Conservation (phyloP, 2,329 filamentous ascomycete genomes). For the Tolypocladium tropicale region DNA sequence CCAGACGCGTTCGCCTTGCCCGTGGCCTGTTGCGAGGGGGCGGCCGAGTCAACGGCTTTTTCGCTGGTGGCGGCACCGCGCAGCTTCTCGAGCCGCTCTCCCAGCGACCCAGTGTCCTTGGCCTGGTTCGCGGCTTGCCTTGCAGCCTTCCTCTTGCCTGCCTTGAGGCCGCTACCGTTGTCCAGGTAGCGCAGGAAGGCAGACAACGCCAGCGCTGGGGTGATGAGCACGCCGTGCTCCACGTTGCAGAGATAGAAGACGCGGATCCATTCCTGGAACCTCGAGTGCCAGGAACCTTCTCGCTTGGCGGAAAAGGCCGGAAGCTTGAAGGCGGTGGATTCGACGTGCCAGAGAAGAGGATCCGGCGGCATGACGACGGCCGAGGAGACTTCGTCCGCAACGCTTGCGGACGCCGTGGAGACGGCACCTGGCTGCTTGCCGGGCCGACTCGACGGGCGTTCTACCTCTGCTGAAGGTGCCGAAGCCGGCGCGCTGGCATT, state of each 20-base stretch:
- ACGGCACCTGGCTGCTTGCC: neutral
- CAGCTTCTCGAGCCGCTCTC: slow-evolving; percentile 10
- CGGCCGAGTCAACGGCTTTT: neutral
- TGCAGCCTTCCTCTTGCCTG: slow-evolving; percentile 20
- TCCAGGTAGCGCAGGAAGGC: slow-evolving; percentile 22
- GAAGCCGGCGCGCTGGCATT: neutral
- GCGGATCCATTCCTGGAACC: slow-evolving; percentile 23
- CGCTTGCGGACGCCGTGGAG: neutral
- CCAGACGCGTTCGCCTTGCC: neutral
- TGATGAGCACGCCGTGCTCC: slow-evolving; percentile 11
- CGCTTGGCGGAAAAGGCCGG: slow-evolving; percentile 15
- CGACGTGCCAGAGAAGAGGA: slow-evolving; percentile 10
- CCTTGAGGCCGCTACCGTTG: slow-evolving; percentile 16
- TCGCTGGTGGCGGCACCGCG: neutral
- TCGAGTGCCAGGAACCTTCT: slow-evolving; percentile 21
- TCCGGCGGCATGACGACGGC: slow-evolving; percentile 10
- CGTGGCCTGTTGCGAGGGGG: neutral
- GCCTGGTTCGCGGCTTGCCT: slow-evolving; percentile 17
- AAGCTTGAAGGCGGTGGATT: slow-evolving; percentile 13
- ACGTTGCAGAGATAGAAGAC: slow-evolving; percentile 18
- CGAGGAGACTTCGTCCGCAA: neutral
- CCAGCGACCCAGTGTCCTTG: slow-evolving; percentile 13
- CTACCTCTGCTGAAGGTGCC: neutral
- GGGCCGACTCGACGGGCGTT: neutral
- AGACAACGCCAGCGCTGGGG: slow-evolving; percentile 10